Conservation (phyloP, 2,329 filamentous ascomycete genomes). For the Elsinoe batatas region DNA sequence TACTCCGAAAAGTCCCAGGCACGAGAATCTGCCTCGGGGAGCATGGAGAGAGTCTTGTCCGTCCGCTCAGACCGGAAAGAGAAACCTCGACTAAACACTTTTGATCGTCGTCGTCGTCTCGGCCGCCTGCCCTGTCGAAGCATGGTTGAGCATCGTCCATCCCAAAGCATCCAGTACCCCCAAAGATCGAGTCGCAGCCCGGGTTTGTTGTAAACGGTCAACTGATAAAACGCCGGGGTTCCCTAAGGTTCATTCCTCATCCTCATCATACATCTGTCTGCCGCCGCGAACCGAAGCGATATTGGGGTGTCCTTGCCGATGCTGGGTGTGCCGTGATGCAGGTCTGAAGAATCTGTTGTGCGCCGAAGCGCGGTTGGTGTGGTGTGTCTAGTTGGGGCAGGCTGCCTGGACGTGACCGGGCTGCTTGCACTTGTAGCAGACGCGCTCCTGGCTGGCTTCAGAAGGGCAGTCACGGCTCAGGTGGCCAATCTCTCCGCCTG, state of each 20-base stretch:
- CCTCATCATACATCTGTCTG: slow-evolving; percentile 9
- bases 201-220: neutral
- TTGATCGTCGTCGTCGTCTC: neutral
- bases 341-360: slow-evolving; percentile 8
- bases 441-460: slow-evolving; percentile 81
- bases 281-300: slow-evolving; percentile 8
- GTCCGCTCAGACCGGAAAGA: neutral
- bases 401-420: slow-evolving; percentile 85
- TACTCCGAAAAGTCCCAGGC: slow-evolving; percentile 8
- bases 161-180: slow-evolving; percentile 9
- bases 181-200: slow-evolving; percentile 1
- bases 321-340: slow-evolving; percentile 11
- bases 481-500: slow-evolving; percentile 77
- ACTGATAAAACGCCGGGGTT: slow-evolving; percentile 3
- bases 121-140: neutral
- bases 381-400: slow-evolving; percentile 65
- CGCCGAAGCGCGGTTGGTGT: neutral
- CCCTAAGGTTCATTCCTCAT: slow-evolving; percentile 4
- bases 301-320: slow-evolving; percentile 10
- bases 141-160: slow-evolving; percentile 8
- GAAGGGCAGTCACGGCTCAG: slow-evolving; percentile 93
- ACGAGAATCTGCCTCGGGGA: slow-evolving; percentile 5
- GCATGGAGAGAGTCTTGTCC: slow-evolving; percentile 8
- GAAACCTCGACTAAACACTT: neutral
- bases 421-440: slow-evolving; percentile 94